Evolutionary conservation across 148 eudicot species (phyloP), one percentile per base, ranked within the genome.

Genomic region (Cornus florida): DNA sequence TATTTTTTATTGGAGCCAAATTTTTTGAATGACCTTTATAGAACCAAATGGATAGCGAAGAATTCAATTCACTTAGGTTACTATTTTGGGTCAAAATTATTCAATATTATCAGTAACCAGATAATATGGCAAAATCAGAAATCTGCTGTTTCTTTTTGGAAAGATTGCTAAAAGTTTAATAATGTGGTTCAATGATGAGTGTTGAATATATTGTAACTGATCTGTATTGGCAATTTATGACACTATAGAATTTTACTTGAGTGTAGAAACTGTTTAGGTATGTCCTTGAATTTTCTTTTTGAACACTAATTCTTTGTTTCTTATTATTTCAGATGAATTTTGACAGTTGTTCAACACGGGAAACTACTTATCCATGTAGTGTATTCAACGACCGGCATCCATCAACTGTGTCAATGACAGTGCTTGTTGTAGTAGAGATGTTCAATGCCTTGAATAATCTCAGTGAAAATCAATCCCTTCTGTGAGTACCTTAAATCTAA

Each of bases 391-490:
- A 97, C 78, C 93, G 92, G 62, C 99, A 94, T 82, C 99, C 99
- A 69, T 94, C 99, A 69, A 97, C 99, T 74, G 98, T 97, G 82
- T 82, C 99, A 79, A 97, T 97, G 99, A 94, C 99, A 56, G 99
- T 97, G 65, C 97, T 97, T 78, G 98, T 97, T 82, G 98, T 97
- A 75, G 99, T 97, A 33, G 98, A 97, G 93, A 97, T 97, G 99
- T 97, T 97, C 88, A 97, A 97, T 82, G 99, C 99, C 9, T 80
- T 97, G 56, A 97, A 97, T 84, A 94, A 97, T 86, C 97, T 97
- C 81, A 94, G 99, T 70, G 99, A 97, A 91, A 97, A 97, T 71
- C 99, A 97, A 78, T 97, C 99, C 78, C 95, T 97, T 76, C 53
- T 87, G 99, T 97, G 80, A 91, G 99, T 88, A 87, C 66, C 56